Conservation (phyloP, 441 rosid genomes). For the Sinapis alba region DNA sequence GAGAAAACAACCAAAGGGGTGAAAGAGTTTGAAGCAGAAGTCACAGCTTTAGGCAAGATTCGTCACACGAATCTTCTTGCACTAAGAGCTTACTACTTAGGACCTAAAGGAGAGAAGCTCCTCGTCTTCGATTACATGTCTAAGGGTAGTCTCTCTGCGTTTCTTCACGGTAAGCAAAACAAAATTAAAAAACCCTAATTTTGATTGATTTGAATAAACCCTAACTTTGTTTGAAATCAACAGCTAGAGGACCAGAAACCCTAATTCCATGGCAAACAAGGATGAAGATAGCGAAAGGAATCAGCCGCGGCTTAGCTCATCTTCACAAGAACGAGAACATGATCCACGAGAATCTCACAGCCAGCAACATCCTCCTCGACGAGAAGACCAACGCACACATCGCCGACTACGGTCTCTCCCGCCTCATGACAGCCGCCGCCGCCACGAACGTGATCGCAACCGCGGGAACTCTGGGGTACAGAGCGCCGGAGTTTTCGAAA, state of each 20-base stretch:
- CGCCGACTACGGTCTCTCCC: conserved; percentile 66
- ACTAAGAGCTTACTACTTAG: conserved; percentile 71
- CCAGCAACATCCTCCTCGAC: conserved; percentile 68
- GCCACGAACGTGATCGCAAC: conserved; percentile 64
- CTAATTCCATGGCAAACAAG: conserved; percentile 61
- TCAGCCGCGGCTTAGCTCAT: conserved; percentile 56
- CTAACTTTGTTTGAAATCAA: not conserved
- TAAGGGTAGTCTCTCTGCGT: conserved; percentile 69
- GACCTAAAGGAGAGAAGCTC: conserved; percentile 83
- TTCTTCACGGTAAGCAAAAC: conserved; percentile 62
- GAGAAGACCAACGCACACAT: conserved; percentile 59
- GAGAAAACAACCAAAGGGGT: conserved; percentile 72
- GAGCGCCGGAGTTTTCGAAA: conserved; percentile 71
- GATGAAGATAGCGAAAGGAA: conserved; percentile 65
- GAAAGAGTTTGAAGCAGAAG: conserved; percentile 67
- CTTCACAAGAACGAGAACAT: conserved; percentile 60
- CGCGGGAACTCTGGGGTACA: conserved; percentile 65
- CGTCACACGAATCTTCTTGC: conserved; percentile 64
- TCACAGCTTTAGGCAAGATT: conserved; percentile 58
- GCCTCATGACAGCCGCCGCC: conserved; percentile 69
- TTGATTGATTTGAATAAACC: no score
- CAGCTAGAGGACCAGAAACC: conserved; percentile 78
- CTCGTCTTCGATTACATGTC: conserved; percentile 79
- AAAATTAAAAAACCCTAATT: not conserved
- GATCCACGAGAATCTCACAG: conserved; percentile 70